Conservation (phyloP, 2,329 filamentous ascomycete species). For the Colletotrichum musae region DNA sequence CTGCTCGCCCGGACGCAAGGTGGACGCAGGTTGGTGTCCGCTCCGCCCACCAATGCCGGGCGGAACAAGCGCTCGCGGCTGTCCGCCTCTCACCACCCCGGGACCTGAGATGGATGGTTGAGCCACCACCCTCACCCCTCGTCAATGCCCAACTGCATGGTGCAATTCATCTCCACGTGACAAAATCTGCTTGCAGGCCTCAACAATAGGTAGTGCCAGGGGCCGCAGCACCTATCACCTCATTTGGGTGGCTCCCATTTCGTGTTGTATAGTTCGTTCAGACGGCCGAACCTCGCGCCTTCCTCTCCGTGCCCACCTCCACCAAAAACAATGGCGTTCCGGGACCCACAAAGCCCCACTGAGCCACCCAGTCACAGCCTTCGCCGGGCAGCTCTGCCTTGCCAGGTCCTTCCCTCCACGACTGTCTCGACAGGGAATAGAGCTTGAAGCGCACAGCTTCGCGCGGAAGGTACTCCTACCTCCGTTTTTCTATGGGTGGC, state of each 20-base stretch:
- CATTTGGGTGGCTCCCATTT: neutral
- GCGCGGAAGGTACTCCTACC: neutral
- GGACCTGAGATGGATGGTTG: neutral
- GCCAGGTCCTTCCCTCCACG: constrained; percentile 19
- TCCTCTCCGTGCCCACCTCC: neutral
- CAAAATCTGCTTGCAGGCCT: neutral
- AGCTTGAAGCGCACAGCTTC: neutral
- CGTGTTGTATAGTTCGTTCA: constrained; percentile 10
- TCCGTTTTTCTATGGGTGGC: neutral
- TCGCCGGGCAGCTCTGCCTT: neutral
- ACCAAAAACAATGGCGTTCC: neutral
- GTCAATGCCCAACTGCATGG: neutral
- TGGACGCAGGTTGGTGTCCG: neutral
- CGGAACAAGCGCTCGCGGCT: neutral
- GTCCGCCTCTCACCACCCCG: neutral
- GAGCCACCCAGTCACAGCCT: neutral
- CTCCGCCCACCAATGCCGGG: neutral
- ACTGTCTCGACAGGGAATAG: constrained; percentile 5
- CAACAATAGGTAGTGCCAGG: neutral
- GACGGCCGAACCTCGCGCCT: neutral
- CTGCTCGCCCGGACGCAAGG: neutral
- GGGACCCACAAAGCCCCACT: neutral
- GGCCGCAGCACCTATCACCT: neutral
- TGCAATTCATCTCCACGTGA: neutral
- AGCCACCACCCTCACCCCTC: neutral